Percentiles rank a stretch among this genome's conserved stretches.
phyloP scores from a whole-genome alignment of 306 rosid species.

The Vigna mungo region DNA sequence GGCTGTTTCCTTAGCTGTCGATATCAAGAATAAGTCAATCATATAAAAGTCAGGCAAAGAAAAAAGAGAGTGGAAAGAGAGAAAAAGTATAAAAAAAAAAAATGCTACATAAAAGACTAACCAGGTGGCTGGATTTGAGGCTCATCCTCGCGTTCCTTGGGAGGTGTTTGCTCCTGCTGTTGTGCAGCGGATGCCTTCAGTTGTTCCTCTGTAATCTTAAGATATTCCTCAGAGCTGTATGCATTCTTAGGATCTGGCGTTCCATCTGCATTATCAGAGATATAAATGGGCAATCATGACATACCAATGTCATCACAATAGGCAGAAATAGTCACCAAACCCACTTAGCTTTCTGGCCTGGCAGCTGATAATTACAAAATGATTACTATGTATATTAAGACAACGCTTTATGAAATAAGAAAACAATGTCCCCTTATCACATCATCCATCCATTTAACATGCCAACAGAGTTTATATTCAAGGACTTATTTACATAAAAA shows the following conservation, averaged over 20 bases:
- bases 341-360: too few relatives aligned
- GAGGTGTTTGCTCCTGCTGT: constrained; percentile 55
- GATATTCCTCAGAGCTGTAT: constrained; percentile 81
- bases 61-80: not conserved
- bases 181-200: constrained; percentile 64
- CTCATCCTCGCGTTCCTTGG: constrained; percentile 51
- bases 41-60: constrained; percentile 16
- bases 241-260: constrained; percentile 53
- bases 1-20: constrained; percentile 58
- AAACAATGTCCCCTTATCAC: too few relatives aligned
- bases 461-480: too few relatives aligned
- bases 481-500: too few relatives aligned
- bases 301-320: too few relatives aligned
- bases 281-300: too few relatives aligned
- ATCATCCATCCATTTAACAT: too few relatives aligned
- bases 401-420: too few relatives aligned
- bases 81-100: not conserved
- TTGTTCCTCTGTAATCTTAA: constrained; percentile 89
- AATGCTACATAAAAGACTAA: constrained; percentile 45
- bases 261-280: constrained; percentile 58
- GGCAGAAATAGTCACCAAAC: too few relatives aligned
- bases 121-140: constrained; percentile 61
- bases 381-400: too few relatives aligned
- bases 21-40: constrained; percentile 34
- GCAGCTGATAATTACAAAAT: too few relatives aligned